phyloP scores from a whole-genome alignment of 2,329 filamentous ascomycete genomes.

The Tolypocladium paradoxum region DNA sequence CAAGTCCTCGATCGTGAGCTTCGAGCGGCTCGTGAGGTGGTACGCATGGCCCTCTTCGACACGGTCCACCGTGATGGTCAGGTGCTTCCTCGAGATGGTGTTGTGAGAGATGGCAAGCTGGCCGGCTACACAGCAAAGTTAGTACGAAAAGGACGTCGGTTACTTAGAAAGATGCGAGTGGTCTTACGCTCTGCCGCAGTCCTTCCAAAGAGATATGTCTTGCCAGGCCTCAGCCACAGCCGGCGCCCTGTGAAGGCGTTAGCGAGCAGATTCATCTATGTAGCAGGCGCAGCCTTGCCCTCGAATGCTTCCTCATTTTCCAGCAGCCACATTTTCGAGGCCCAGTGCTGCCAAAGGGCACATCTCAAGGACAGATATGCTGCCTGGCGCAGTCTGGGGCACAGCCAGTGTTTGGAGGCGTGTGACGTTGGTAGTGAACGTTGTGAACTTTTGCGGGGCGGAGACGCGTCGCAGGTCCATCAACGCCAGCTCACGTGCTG shows the following conservation, averaged over 20 bases:
- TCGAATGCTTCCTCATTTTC: slow-evolving; percentile 46
- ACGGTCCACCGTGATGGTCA: slow-evolving; percentile 61
- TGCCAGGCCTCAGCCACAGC: slow-evolving; percentile 78
- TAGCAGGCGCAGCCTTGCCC: slow-evolving; percentile 16
- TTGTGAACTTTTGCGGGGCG: neutral
- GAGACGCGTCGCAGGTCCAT: neutral
- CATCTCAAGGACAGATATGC: neutral
- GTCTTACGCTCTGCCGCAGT: slow-evolving; percentile 53
- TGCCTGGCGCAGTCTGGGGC: neutral
- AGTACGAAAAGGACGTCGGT: too few species aligned
- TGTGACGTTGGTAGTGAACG: neutral
- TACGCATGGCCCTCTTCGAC: slow-evolving; percentile 57
- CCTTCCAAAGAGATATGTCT: slow-evolving; percentile 76
- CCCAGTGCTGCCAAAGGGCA: neutral
- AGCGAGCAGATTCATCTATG: neutral
- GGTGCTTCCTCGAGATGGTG: slow-evolving; percentile 79
- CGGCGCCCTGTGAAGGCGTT: slow-evolving; percentile 28
- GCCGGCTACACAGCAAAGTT: slow-evolving; percentile 34
- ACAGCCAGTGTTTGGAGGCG: neutral
- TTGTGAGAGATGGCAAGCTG: slow-evolving; percentile 64
- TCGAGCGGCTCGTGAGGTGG: slow-evolving; percentile 53
- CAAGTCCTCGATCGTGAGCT: slow-evolving; percentile 64
- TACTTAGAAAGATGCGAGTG: too few species aligned
- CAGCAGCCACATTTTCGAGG: slow-evolving; percentile 50
- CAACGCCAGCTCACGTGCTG: slow-evolving; percentile 1